Percentiles rank a stretch among this genome's conserved stretches.
Conservation (phyloP, 805 yeast genomes). For the Candida orba region DNA sequence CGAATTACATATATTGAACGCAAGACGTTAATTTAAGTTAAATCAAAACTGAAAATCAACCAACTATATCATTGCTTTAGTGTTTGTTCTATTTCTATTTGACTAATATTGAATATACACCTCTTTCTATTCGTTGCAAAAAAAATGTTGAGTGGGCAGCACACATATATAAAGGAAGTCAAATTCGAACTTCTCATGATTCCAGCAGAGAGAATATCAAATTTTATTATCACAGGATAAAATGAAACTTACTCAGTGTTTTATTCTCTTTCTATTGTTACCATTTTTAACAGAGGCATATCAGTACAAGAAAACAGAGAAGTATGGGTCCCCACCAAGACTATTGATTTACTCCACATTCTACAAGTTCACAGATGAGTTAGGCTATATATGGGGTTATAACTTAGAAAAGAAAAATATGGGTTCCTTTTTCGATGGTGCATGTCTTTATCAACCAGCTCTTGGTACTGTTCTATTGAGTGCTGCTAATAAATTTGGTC, state of each 20-base stretch:
- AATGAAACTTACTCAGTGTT: not conserved
- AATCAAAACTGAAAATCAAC: too few species aligned
- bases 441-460: conserved; percentile 14
- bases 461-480: conserved; percentile 9
- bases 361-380: not conserved
- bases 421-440: not conserved
- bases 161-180: too few species aligned
- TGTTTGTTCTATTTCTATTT: too few species aligned
- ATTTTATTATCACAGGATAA: too few species aligned
- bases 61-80: too few species aligned
- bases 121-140: too few species aligned
- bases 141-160: too few species aligned
- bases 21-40: too few species aligned
- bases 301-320: not conserved
- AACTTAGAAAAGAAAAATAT: not conserved
- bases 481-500: conserved; percentile 6
- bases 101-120: too few species aligned
- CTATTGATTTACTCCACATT: not conserved
- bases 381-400: not conserved
- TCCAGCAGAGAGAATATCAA: too few species aligned
- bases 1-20: too few species aligned
- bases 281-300: not conserved
- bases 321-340: not conserved
- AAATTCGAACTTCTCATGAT: too few species aligned
- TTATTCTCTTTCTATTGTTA: not conserved